These are phyloP conservation scores for Primulina tabacum DNA, from an alignment of 257 asterid species.

Conservation along the genomic window DNA sequence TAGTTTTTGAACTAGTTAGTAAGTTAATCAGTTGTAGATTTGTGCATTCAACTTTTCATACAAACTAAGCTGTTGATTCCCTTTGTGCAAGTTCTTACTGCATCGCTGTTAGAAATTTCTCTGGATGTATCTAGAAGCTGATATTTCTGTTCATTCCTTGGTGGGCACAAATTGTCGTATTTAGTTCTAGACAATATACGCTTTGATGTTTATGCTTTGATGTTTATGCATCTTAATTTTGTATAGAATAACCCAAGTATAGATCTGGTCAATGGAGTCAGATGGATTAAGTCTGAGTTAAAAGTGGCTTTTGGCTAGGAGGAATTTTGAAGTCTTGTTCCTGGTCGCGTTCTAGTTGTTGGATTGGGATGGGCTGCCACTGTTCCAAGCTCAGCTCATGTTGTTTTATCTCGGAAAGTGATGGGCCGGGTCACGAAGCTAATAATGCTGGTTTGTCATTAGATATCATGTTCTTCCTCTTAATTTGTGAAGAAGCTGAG, in stretches of 20 bases:
- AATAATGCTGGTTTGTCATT: slow-evolving; percentile 35
- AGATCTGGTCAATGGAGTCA: slow-evolving; percentile 18
- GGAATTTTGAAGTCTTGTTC: slow-evolving; percentile 22
- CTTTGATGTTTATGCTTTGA: slow-evolving; percentile 12
- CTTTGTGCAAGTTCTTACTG: background rate
- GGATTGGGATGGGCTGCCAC: slow-evolving; percentile 49
- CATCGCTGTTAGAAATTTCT: background rate
- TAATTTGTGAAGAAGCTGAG: background rate
- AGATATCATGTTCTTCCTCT: background rate
- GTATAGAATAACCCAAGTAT: slow-evolving; percentile 9
- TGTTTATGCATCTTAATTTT: slow-evolving; percentile 8
- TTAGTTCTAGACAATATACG: background rate
- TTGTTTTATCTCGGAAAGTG: slow-evolving; percentile 44
- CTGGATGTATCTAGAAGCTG: slow-evolving; percentile 3
- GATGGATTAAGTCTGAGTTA: slow-evolving; percentile 27
- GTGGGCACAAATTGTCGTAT: background rate
- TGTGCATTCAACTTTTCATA: slow-evolving; percentile 8
- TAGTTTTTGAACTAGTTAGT: background rate
- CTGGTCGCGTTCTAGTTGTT: slow-evolving; percentile 19
- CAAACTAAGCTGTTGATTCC: slow-evolving; percentile 4
- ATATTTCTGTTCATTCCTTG: slow-evolving; percentile 1
- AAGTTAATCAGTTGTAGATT: slow-evolving; percentile 4
- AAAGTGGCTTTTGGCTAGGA: slow-evolving; percentile 19
- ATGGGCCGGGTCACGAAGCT: slow-evolving; percentile 44
- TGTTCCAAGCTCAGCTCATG: slow-evolving; percentile 45